Base-by-base conservation (phyloP, 768 basidiomycete species). In the Podaxis rugospora region DNA sequence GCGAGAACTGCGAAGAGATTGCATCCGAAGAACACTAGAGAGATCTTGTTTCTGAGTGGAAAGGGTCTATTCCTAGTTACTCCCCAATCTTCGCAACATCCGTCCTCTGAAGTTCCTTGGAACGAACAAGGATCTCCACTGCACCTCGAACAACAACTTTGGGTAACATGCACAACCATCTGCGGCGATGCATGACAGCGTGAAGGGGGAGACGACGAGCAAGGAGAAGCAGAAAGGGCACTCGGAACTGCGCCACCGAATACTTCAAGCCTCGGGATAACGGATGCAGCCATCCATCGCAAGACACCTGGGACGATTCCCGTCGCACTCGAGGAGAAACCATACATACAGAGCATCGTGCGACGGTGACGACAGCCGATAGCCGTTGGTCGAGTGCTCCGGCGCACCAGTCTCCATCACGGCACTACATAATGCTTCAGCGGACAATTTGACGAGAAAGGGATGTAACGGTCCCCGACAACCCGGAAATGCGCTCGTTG, bases 261-360 rank as follows among this genome's bases (percentile, higher is more conserved):
- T 21, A 23, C 28, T 53, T 54, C 51, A 60, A 46, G n/a, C 51
- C 27, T 35, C 21, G 11, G 51, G 51, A 46, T 60, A 60, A 53
- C 59, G 59, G 51, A 52, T 44, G 59, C 51, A 60, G 59, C 59
- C 59, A 60, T 60, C 59, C 59, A 60, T 60, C 59, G 59, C 59
- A 60, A 60, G 59, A 60, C n/a, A 21, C 59, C 51, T 28, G 59
- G 51, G 16, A 52, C 28, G 59, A 46, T 14, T 44, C 59, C 39
- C 39, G 57, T 44, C 59, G 59, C 27, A 60, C 28, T 60, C 59
- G 59, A 60, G 18, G 51, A 52, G 40, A 5, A 44, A 46, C 51
- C 59, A 60, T 40, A 37, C 37, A 35, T 42, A 46, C 51, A 36
- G 28, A 32, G 42, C 32, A 42, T 60, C 59, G 27, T 60, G 59